Conservation (phyloP, 1,284 basidiomycete genomes). For the Trichosporon sp. region DNA sequence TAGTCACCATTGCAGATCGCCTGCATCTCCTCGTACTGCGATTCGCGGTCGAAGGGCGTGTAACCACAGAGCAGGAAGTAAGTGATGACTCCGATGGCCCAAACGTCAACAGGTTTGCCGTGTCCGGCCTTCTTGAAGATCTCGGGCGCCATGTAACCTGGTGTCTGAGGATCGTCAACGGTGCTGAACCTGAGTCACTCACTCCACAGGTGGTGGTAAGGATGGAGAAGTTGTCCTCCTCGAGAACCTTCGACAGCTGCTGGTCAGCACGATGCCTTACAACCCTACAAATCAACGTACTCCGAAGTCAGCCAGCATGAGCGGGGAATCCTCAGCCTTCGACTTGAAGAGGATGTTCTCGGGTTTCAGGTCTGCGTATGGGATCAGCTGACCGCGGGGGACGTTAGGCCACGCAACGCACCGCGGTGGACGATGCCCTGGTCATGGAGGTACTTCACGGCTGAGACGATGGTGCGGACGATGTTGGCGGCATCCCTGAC, state of each 20-base stretch:
- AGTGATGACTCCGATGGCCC: conserved; percentile 96
- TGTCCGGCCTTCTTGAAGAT: conserved; percentile 97
- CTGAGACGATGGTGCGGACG: conserved; percentile 79
- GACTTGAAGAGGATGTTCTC: conserved; percentile 96
- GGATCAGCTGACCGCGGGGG: background rate
- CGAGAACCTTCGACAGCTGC: conserved; percentile 68
- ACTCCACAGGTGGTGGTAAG: conserved; percentile 91
- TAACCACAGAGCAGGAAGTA: conserved; percentile 94
- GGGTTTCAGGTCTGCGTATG: conserved; percentile 78
- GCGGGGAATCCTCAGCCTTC: conserved; percentile 84
- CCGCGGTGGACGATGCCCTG: conserved; percentile 95
- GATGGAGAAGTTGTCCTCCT: conserved; percentile 83
- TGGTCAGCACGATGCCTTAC: conserved; percentile 21
- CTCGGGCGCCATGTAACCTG: conserved; percentile 64
- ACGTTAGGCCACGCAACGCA: conserved; percentile 39
- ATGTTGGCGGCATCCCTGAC: conserved; percentile 84
- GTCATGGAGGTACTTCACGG: conserved; percentile 90
- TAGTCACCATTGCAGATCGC: conserved; percentile 91
- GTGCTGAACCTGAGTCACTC: conserved; percentile 28
- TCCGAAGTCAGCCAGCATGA: conserved; percentile 98
- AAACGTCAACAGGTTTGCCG: conserved; percentile 92
- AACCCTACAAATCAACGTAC: conserved; percentile 59
- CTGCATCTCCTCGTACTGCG: conserved; percentile 83
- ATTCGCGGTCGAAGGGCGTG: conserved; percentile 90
- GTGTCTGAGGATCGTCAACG: conserved; percentile 14